Evolutionary conservation across 2,329 filamentous ascomycete genomes (phyloP).

Genomic region (Falciphora oryzae): DNA sequence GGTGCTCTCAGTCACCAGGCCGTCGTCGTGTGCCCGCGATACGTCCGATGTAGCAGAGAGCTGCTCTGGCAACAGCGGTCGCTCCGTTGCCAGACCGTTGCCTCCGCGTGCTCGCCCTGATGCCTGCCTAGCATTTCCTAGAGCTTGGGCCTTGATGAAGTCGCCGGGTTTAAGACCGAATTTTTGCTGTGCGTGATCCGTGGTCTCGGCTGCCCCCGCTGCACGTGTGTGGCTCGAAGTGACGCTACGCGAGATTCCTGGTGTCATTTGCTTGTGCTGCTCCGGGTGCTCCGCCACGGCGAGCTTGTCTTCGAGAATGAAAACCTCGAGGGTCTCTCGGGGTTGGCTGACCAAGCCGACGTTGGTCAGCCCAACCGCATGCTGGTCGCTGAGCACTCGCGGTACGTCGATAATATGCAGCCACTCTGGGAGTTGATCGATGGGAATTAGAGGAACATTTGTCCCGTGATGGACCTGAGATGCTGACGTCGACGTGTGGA

Average conservation of each 20-base stretch:
- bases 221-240: too few relatives aligned
- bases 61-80: neutral
- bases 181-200: neutral
- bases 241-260: too few relatives aligned
- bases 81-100: too few relatives aligned
- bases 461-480: slow-evolving; percentile 19
- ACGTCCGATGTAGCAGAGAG: neutral
- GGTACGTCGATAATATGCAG: slow-evolving; percentile 38
- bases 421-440: slow-evolving; percentile 45
- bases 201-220: neutral
- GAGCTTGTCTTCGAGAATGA: neutral
- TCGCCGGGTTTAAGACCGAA: neutral
- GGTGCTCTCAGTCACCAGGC: neutral
- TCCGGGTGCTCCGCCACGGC: too few relatives aligned
- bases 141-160: neutral
- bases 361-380: slow-evolving; percentile 33
- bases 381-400: slow-evolving; percentile 31
- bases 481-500: neutral
- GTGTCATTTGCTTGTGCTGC: too few relatives aligned
- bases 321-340: slow-evolving; percentile 10
- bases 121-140: neutral
- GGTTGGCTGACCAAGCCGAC: slow-evolving; percentile 26
- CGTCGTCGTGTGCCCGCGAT: neutral
- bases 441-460: slow-evolving; percentile 48
- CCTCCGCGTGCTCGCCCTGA: neutral